Evolutionary conservation across 345 rosid species (phyloP), one percentile per base, ranked within the genome.

Genomic region (Syzygium grande): DNA sequence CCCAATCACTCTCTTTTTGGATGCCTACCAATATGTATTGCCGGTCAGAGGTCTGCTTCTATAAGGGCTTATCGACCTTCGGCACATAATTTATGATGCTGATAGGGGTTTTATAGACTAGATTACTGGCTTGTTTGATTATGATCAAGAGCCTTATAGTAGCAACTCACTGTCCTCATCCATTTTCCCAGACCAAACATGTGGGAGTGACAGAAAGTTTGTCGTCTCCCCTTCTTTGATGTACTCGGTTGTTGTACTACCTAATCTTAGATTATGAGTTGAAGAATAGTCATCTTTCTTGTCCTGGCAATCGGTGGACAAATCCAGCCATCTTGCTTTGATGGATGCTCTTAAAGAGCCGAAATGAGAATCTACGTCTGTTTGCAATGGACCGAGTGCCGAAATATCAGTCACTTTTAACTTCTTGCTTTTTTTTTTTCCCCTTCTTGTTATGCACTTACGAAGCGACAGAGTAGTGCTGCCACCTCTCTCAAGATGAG

Each of bases 11-110:
- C 87, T 55, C 41, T 88, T 86, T 86, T 89, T 65, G 85, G 89
- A 77, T 93, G 94, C 91, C 84, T 94, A 41, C 93, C 94, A 2
- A 92, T 85, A 17, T 91, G 93, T 27, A 84, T 90, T 79, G 88
- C 27, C 0, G 78, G 91, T 30, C 87, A 51, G 58, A 87, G 84
- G 84, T 89, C 87, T 51, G 58, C 90, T 86, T 84, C 83, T 85
- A 86, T 65, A 86, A 86, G 88, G 80, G 86, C 89, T 73, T 88
- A 87, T 89, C 27, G 52, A 29, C 54, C 86, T 56, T 11, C 4
- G 2, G 25, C 25, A 73, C 9, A 73, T 73, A 73, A 38, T 21
- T 19, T 73, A 34, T 21, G 12, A 73, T 17, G 80, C 46, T 19
- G 38, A 21, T 73, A 25, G 46, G 9, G 49, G 80, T 73, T 73